phyloP scores from a whole-genome alignment of 1,284 basidiomycete species.

The Cutaneotrichosporon sp. region DNA sequence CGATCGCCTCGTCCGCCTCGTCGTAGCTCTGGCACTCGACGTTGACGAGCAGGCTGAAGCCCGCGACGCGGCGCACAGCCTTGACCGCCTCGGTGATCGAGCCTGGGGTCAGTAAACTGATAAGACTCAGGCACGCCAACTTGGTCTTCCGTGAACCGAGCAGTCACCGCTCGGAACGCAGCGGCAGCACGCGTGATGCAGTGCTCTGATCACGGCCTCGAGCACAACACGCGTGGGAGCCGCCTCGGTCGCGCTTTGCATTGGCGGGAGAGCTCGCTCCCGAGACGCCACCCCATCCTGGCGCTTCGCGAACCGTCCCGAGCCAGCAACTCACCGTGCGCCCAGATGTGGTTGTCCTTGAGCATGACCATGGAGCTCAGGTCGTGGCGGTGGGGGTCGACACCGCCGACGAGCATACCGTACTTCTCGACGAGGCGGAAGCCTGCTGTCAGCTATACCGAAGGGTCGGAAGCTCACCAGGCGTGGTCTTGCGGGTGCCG shows the following conservation, averaged over 20 bases:
- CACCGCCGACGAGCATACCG: slow-evolving; percentile 96
- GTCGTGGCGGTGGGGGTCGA: slow-evolving; percentile 96
- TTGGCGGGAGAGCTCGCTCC: no score
- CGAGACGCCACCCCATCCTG: no score
- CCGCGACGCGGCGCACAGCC: slow-evolving; percentile 82
- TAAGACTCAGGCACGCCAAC: background rate
- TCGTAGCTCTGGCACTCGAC: slow-evolving; percentile 88
- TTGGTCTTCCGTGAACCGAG: no score
- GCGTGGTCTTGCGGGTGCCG: slow-evolving; percentile 96
- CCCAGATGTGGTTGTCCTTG: slow-evolving; percentile 99
- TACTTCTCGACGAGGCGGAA: slow-evolving; percentile 99
- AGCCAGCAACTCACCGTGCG: slow-evolving; percentile 51
- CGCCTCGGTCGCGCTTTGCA: no score
- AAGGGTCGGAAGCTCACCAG: slow-evolving; percentile 61
- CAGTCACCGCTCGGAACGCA: no score
- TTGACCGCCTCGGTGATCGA: slow-evolving; percentile 87
- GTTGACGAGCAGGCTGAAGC: slow-evolving; percentile 89
- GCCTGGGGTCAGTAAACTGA: slow-evolving; percentile 53
- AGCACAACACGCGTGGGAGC: no score
- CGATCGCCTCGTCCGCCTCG: slow-evolving; percentile 94
- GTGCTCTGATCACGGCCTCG: no score
- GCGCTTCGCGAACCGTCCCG: no score
- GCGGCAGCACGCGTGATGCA: no score
- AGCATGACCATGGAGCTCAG: slow-evolving; percentile 99
- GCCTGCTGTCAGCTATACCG: slow-evolving; percentile 55